Evolutionary conservation across 164 flowering plant species (phyloP).

Genomic region (Tetrastigma voinierianum): DNA sequence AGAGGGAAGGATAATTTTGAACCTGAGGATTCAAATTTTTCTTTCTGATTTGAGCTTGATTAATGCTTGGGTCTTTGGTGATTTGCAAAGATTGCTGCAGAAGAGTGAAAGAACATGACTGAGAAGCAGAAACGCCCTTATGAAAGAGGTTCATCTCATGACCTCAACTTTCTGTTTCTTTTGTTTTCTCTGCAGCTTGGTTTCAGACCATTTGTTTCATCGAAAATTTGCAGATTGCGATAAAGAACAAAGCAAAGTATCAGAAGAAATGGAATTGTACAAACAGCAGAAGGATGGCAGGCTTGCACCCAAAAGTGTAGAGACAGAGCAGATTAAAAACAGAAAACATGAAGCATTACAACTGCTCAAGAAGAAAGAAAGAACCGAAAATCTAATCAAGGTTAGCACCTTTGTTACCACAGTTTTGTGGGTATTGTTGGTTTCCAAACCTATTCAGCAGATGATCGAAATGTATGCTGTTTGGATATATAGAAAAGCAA

Average conservation of each 20-base stretch:
- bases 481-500: conserved; percentile 57
- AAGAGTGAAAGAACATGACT: conserved; percentile 87
- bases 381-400: conserved; percentile 78
- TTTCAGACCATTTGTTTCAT: neutral
- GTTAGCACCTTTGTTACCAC: conserved; percentile 18
- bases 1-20: conserved; percentile 45
- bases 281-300: conserved; percentile 75
- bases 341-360: conserved; percentile 89
- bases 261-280: conserved; percentile 72
- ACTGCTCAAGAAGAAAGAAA: conserved; percentile 90
- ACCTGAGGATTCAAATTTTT: neutral
- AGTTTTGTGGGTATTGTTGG: neutral
- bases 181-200: neutral
- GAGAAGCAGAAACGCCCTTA: conserved; percentile 61
- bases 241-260: conserved; percentile 74
- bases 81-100: conserved; percentile 72
- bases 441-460: neutral
- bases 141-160: conserved; percentile 55
- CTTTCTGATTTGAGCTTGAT: neutral
- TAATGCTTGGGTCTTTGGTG: conserved; percentile 9
- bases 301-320: conserved; percentile 51
- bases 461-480: neutral
- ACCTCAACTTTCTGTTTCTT: neutral
- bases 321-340: conserved; percentile 72
- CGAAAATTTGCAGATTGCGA: conserved; percentile 51